A percentile compares a stretch with the other conserved stretches of the same genome.
Conservation (phyloP, 257 asterid genomes). For the Prunella vulgaris region DNA sequence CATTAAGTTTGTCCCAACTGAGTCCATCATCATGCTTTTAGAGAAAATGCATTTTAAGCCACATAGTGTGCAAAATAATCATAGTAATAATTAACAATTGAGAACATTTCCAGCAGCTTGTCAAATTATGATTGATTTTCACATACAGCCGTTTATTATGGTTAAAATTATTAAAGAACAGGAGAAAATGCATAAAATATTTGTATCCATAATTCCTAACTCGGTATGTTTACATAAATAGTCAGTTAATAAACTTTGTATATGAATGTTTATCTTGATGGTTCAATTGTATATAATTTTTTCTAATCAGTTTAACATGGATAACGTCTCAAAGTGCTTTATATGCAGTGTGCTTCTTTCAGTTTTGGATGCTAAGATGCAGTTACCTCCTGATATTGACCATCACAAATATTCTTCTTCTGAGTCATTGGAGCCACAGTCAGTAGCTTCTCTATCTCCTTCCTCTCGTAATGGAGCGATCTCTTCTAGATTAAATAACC, state of each 20-base stretch:
- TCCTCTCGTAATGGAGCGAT: conserved; percentile 39
- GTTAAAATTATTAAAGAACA: not conserved
- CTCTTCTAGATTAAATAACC: conserved; percentile 43
- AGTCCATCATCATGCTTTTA: not conserved
- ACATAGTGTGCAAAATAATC: not conserved
- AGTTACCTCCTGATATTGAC: conserved; percentile 80
- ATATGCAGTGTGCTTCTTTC: conserved; percentile 87
- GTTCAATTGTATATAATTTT: not conserved
- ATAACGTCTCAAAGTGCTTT: conserved; percentile 29
- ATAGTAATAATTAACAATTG: not conserved
- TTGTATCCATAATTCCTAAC: not conserved
- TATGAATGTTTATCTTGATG: not conserved
- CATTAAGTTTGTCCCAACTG: not conserved
- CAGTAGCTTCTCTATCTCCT: conserved; percentile 36
- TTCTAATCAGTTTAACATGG: conserved; percentile 13
- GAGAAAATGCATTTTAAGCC: not conserved
- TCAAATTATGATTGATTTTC: not conserved
- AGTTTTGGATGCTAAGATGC: conserved; percentile 86
- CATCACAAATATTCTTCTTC: conserved; percentile 41
- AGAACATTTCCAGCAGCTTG: not conserved
- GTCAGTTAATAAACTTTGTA: conserved; percentile 2
- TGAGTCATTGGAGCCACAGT: conserved; percentile 41
- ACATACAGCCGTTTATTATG: not conserved
- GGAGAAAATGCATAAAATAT: not conserved
- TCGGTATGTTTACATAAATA: not conserved